Percentiles rank a stretch among this genome's conserved stretches.
phyloP scores from a whole-genome alignment of 108 stramenopile species.

The Heterococcus sp. region DNA sequence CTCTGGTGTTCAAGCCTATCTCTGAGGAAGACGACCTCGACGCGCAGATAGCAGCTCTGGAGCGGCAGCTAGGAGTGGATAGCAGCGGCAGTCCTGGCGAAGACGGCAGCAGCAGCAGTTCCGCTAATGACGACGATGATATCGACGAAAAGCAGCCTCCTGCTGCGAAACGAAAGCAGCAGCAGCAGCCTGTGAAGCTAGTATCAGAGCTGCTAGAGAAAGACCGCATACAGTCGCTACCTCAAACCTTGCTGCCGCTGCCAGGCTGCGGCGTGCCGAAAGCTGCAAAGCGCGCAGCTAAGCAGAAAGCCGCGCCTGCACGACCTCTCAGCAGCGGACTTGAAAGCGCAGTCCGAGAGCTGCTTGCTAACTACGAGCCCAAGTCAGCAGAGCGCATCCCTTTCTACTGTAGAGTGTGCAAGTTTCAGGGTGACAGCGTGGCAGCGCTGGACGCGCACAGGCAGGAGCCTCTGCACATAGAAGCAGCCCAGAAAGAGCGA shows the following conservation, averaged over 20 bases:
- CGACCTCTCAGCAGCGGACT: slow-evolving; percentile 7
- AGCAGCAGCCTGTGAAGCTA: slow-evolving; percentile 1
- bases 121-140: background rate
- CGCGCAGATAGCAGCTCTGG: slow-evolving; percentile 20
- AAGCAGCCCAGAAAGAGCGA: slow-evolving; percentile 26
- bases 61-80: slow-evolving; percentile 10
- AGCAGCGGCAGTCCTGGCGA: background rate
- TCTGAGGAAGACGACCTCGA: slow-evolving; percentile 11
- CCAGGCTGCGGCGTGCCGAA: slow-evolving; percentile 39
- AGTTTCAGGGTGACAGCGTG: slow-evolving; percentile 36
- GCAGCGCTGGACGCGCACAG: slow-evolving; percentile 16
- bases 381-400: slow-evolving; percentile 37
- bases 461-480: slow-evolving; percentile 14
- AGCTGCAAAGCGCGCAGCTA: background rate
- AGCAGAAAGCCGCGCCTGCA: background rate
- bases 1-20: too few relatives aligned
- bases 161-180: background rate
- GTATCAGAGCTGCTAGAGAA: slow-evolving; percentile 7
- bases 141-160: background rate
- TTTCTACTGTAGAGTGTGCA: slow-evolving; percentile 42
- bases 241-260: slow-evolving; percentile 17
- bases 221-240: slow-evolving; percentile 31
- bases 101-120: slow-evolving; percentile 8
- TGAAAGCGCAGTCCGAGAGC: slow-evolving; percentile 29
- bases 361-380: slow-evolving; percentile 40